Conservation (phyloP, 805 yeast species). For the Barnettozyma siamensis region DNA sequence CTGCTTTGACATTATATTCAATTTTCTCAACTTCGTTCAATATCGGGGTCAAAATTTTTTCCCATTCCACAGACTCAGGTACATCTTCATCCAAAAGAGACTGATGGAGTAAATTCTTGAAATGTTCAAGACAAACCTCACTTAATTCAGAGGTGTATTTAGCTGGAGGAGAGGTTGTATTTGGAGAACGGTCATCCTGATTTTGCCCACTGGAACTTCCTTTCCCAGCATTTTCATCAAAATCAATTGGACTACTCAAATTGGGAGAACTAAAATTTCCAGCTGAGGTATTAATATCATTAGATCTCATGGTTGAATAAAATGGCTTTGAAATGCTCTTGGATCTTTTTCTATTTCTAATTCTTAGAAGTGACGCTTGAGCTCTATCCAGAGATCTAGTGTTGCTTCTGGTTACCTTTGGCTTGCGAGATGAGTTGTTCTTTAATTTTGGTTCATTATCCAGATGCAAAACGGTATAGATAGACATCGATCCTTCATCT, state of each 20-base stretch:
- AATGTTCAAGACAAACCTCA: conserved; percentile 35
- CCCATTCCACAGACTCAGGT: conserved; percentile 53
- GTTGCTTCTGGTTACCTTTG: conserved; percentile 28
- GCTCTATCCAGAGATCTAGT: conserved; percentile 55
- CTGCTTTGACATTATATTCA: conserved; percentile 52
- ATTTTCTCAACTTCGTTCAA: conserved; percentile 52
- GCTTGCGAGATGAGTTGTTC: conserved; percentile 27
- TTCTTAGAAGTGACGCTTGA: conserved; percentile 57
- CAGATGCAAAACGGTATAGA: conserved; percentile 49
- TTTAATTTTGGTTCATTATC: conserved; percentile 26
- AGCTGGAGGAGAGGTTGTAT: not conserved
- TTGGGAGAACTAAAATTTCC: conserved; percentile 27
- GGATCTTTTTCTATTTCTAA: conserved; percentile 49
- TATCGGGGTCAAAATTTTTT: conserved; percentile 40
- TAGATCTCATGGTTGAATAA: conserved; percentile 8
- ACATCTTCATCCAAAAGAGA: conserved; percentile 57
- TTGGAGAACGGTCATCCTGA: not conserved
- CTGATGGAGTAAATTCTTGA: conserved; percentile 51
- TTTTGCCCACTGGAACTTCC: not conserved
- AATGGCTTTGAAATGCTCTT: conserved; percentile 24
- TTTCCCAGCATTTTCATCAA: not conserved
- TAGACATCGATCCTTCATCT: conserved; percentile 65
- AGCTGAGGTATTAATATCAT: conserved; percentile 7
- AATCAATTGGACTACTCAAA: conserved; percentile 20
- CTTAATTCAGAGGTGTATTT: conserved; percentile 25